Evolutionary conservation across 1,139 yeast genomes (phyloP), one percentile per base, ranked within the genome.

Genomic region (Kodamaea anthophila): DNA sequence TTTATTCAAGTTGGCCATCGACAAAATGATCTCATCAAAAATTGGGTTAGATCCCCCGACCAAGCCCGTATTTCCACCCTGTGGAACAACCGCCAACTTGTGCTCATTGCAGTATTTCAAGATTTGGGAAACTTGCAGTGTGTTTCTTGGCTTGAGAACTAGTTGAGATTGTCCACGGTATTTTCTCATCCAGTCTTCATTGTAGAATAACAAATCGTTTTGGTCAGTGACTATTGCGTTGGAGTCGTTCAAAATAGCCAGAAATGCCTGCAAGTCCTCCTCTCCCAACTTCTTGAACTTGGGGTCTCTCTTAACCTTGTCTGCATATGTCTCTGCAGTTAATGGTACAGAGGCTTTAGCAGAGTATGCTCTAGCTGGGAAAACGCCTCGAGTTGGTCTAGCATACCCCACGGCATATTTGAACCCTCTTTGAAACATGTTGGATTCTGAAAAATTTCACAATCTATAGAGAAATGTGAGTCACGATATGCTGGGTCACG

Each of bases 181-280:
- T 58, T 91, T 91, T 52, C 87, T 72, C 96, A 88, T 91, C 93
- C 95, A 86, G 55, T 91, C 98, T 52, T 84, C 93, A 49, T 91
- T 91, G 65, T 61, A 86, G 38, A 73, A 74, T 20, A 73, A 70
- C 30, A 88, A 62, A 46, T 84, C 94, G 29, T 76, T 80, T 9
- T 57, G 55, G 37, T 72, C 74, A 4, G 73, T 68, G 31, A 78
- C 42, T 49, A 70, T 32, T 62, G 55, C 36, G 71, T 65, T 38
- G 57, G 73, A 29, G 58, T 68, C 46, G 9, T 28, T 23, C 37
- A 87, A 57, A 18, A 88, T 60, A 0, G 73, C 50, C 41, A 64
- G 61, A 62, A 91, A 91, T 44, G 55, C 66, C 1, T 57, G 66
- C n/a, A 88, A 38, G 47, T 88, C 94, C 4, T 59, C 60, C 1